Evolutionary conservation across 352 stramenopile species (phyloP).

Genomic region (Aphanomyces euteiches): DNA sequence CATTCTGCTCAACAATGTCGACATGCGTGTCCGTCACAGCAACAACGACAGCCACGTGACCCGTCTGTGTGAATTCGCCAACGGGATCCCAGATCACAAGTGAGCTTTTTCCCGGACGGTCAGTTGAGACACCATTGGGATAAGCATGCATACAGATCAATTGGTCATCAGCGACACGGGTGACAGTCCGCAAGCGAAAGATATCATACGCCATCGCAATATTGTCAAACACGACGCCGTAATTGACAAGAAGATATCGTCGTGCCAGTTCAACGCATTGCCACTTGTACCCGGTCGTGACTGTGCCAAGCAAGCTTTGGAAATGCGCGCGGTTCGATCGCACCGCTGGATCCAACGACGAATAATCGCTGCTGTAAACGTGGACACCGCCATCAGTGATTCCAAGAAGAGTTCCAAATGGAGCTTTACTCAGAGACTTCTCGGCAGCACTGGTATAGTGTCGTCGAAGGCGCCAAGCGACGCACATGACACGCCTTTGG

Average conservation of each 20-base stretch:
- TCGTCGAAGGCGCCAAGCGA: too few species aligned
- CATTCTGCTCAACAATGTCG: slow-evolving; percentile 28
- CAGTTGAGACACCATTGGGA: slow-evolving; percentile 1
- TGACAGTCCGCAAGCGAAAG: slow-evolving; percentile 22
- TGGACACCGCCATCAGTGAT: slow-evolving; percentile 24
- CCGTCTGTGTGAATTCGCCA: slow-evolving; percentile 17
- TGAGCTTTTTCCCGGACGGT: slow-evolving; percentile 9
- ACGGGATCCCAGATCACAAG: slow-evolving; percentile 23
- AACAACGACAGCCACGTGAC: slow-evolving; percentile 18
- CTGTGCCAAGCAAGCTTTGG: not conserved
- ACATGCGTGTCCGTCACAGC: not conserved
- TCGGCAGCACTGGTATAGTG: not conserved
- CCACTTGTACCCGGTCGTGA: slow-evolving; percentile 28
- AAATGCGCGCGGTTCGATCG: slow-evolving; percentile 15
- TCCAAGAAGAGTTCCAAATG: slow-evolving; percentile 22
- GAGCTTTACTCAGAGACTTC: not conserved
- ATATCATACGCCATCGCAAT: slow-evolving; percentile 29
- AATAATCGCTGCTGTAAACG: slow-evolving; percentile 25
- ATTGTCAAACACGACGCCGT: slow-evolving; percentile 29
- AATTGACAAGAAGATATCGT: slow-evolving; percentile 22
- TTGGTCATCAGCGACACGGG: slow-evolving; percentile 9
- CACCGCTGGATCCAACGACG: not conserved
- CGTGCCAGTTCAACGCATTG: slow-evolving; percentile 25
- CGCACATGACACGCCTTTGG: too few species aligned
- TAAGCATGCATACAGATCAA: slow-evolving; percentile 8